Conservation (phyloP, 129 eudicot species). For the Gnaphalium uliginosum region DNA sequence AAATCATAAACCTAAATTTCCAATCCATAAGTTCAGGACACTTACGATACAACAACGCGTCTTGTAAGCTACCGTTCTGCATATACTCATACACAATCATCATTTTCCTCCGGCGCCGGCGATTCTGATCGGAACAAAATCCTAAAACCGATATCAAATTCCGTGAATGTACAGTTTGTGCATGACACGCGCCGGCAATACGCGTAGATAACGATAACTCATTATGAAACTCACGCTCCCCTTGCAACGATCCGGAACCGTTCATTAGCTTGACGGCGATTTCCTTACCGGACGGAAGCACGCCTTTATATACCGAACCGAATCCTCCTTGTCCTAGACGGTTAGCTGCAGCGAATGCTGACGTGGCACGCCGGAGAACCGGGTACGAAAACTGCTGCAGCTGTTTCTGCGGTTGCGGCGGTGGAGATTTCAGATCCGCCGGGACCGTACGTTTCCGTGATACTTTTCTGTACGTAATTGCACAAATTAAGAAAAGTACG, state of each 20-base stretch:
- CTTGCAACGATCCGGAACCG: constrained; percentile 71
- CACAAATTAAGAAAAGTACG: constrained; percentile 43
- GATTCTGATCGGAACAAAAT: constrained; percentile 46
- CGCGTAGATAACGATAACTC: constrained; percentile 69
- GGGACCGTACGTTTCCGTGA: constrained; percentile 76
- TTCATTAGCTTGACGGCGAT: constrained; percentile 92
- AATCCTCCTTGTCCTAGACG: constrained; percentile 93
- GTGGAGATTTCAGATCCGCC: constrained; percentile 66
- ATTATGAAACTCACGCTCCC: constrained; percentile 94
- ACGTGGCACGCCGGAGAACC: constrained; percentile 73
- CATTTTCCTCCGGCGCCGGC: constrained; percentile 45
- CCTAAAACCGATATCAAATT: constrained; percentile 69
- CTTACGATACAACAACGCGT: constrained; percentile 74
- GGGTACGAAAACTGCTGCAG: constrained; percentile 55
- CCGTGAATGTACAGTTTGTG: constrained; percentile 34
- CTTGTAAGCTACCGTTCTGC: constrained; percentile 92
- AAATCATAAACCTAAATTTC: constrained; percentile 61
- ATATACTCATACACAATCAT: constrained; percentile 77
- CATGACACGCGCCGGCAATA: constrained; percentile 38
- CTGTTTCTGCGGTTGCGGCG: constrained; percentile 44
- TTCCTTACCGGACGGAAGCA: constrained; percentile 64
- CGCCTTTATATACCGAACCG: constrained; percentile 83
- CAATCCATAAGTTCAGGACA: constrained; percentile 73
- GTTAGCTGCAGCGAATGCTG: constrained; percentile 53
- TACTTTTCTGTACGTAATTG: constrained; percentile 57